Conservation (phyloP, 176 grass and related monocot species). For the Alopecurus myosuroides region DNA sequence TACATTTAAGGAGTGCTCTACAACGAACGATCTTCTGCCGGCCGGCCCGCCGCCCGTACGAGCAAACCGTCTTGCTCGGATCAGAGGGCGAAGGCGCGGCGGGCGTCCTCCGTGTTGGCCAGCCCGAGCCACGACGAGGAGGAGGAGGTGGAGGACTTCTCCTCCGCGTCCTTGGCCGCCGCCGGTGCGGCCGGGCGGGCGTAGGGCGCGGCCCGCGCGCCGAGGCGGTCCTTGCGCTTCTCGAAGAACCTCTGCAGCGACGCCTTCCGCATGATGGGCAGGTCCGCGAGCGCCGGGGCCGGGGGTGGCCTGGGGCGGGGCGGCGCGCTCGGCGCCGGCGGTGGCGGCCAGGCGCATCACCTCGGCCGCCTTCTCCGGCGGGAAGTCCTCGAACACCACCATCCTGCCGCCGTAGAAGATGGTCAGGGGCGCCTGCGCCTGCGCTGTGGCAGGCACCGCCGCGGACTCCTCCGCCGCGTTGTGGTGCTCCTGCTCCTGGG, state of each 20-base stretch:
- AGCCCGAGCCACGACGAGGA: slow-evolving; percentile 26
- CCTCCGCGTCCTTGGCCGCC: not conserved
- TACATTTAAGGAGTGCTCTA: not conserved
- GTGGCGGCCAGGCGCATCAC: slow-evolving; percentile 39
- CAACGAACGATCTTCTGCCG: not conserved
- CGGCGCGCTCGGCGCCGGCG: not conserved
- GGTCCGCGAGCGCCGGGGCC: slow-evolving; percentile 32
- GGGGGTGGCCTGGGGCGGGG: not conserved
- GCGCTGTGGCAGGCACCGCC: not conserved
- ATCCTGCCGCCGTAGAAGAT: slow-evolving; percentile 78
- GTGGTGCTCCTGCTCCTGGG: not conserved
- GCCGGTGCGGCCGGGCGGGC: not conserved
- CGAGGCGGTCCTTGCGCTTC: slow-evolving; percentile 87
- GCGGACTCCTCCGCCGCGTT: not conserved
- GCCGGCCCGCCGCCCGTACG: not conserved
- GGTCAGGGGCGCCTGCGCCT: slow-evolving; percentile 40
- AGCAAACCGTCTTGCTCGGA: not conserved
- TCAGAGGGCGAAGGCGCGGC: slow-evolving; percentile 33
- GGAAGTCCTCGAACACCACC: slow-evolving; percentile 70
- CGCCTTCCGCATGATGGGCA: slow-evolving; percentile 76
- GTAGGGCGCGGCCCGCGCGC: slow-evolving; percentile 34
- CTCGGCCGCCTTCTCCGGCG: slow-evolving; percentile 61
- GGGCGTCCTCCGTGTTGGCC: slow-evolving; percentile 2
- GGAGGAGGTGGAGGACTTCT: not conserved
- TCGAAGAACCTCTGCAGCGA: slow-evolving; percentile 87